Percentiles rank a stretch among this genome's conserved stretches.
phyloP scores from a whole-genome alignment of 2,329 filamentous ascomycete species.

The Colletotrichum euphorbiae region DNA sequence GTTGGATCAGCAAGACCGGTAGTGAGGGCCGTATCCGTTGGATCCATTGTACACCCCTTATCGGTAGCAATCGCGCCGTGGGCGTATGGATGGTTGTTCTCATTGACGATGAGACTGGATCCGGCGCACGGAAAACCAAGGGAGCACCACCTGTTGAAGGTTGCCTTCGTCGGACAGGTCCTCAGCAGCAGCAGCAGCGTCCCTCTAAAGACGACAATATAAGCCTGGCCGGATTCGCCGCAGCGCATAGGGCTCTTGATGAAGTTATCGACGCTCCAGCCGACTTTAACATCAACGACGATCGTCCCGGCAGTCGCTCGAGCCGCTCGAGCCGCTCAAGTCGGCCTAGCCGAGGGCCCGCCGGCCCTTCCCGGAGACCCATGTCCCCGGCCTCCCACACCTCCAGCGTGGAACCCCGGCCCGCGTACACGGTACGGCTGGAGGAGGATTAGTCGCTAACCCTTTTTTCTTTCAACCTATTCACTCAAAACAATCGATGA shows the following conservation, averaged over 20 bases:
- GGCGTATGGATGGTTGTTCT: constrained; percentile 85
- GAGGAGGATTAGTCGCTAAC: constrained; percentile 22
- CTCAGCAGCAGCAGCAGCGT: constrained; percentile 20
- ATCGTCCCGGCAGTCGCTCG: constrained; percentile 27
- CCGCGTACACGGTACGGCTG: constrained; percentile 22
- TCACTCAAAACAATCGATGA: no score
- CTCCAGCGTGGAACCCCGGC: neutral
- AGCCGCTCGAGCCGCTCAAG: constrained; percentile 34
- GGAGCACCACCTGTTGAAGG: constrained; percentile 45
- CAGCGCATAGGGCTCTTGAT: constrained; percentile 31
- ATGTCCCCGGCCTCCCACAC: constrained; percentile 8
- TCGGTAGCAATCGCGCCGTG: constrained; percentile 74
- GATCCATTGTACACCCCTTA: constrained; percentile 81
- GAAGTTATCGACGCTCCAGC: constrained; percentile 6
- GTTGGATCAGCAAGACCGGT: constrained; percentile 70
- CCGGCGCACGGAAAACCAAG: constrained; percentile 25
- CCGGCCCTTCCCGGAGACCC: neutral
- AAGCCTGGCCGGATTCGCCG: constrained; percentile 41
- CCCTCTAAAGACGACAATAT: constrained; percentile 38
- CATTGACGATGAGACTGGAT: constrained; percentile 69
- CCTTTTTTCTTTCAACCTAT: neutral
- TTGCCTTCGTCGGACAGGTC: constrained; percentile 30
- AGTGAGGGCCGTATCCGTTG: constrained; percentile 73
- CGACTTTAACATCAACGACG: constrained; percentile 11
- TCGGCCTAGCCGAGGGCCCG: constrained; percentile 13